phyloP scores from a whole-genome alignment of 208 protist genomes.

The Tetramitus jugosus region DNA sequence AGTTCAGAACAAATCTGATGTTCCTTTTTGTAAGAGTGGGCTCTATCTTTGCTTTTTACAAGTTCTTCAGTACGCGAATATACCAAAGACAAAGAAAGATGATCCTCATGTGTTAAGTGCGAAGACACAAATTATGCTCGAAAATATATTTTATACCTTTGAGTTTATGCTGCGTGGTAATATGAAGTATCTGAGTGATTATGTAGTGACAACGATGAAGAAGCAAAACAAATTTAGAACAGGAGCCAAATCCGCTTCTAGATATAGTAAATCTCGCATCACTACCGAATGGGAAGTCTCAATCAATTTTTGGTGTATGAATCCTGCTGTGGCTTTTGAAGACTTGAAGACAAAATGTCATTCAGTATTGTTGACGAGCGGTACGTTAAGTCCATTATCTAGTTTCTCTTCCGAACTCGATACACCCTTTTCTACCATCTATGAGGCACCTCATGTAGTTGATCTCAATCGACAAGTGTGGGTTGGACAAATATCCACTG shows the following conservation, averaged over 20 bases:
- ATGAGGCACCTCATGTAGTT: conserved; percentile 29
- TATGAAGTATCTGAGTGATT: neutral
- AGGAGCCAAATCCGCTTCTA: neutral
- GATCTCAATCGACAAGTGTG: conserved; percentile 32
- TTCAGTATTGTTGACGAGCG: conserved; percentile 11
- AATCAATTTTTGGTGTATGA: conserved; percentile 42
- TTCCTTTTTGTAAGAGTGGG: too few relatives aligned
- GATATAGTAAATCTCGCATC: neutral
- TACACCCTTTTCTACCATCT: conserved; percentile 17
- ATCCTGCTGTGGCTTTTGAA: conserved; percentile 43
- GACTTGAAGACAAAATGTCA: neutral
- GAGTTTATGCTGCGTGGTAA: neutral
- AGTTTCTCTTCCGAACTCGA: conserved; percentile 32
- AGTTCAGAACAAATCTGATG: too few relatives aligned
- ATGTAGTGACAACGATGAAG: neutral
- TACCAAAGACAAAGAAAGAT: conserved; percentile 19
- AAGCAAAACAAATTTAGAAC: neutral
- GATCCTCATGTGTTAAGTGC: conserved; percentile 7
- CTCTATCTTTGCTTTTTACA: too few relatives aligned
- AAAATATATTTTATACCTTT: neutral
- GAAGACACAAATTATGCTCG: neutral
- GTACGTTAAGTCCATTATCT: conserved; percentile 29
- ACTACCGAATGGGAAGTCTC: conserved; percentile 24
- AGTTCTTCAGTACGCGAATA: conserved; percentile 11
- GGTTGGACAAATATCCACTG: conserved; percentile 21